Percentiles rank a stretch among this genome's conserved stretches.
Evolutionary conservation across 441 rosid genomes (phyloP).

Genomic region (Oxalis stricta): DNA sequence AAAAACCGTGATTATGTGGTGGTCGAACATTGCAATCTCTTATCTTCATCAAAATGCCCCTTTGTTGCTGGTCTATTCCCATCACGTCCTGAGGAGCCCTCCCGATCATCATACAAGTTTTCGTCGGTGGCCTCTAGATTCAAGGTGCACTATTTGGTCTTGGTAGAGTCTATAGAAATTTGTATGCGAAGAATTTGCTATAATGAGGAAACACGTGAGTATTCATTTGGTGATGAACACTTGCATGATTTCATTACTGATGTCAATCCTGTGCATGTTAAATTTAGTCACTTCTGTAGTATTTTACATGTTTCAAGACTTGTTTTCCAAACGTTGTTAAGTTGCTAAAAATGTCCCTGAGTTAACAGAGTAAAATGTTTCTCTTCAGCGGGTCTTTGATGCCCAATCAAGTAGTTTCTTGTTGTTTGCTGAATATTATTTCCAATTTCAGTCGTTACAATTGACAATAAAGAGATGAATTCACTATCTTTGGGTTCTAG

Average conservation of each 20-base stretch:
- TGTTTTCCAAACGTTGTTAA: background rate
- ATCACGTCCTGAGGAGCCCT: conserved; percentile 45
- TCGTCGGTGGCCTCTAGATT: conserved; percentile 89
- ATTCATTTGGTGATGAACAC: background rate
- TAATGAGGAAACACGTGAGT: background rate
- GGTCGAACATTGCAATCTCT: conserved; percentile 80
- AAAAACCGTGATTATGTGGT: conserved; percentile 95
- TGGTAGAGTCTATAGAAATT: background rate
- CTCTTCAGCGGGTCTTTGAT: background rate
- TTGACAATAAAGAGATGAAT: background rate
- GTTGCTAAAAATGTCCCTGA: background rate
- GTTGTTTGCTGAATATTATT: background rate
- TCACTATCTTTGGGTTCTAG: too few relatives aligned
- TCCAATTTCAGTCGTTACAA: background rate
- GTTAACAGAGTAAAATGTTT: too few relatives aligned
- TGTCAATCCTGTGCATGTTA: background rate
- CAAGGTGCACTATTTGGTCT: conserved; percentile 43
- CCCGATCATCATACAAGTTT: conserved; percentile 89
- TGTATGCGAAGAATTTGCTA: background rate
- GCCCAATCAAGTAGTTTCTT: background rate
- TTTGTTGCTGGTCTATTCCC: conserved; percentile 77
- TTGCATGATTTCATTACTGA: background rate
- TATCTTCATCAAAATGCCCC: conserved; percentile 77
- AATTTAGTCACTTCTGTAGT: background rate
- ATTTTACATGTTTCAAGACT: background rate